A percentile compares a stretch with the other conserved stretches of the same genome.
phyloP scores from a whole-genome alignment of 2,329 filamentous ascomycete species.

The Verticillium isaacii region DNA sequence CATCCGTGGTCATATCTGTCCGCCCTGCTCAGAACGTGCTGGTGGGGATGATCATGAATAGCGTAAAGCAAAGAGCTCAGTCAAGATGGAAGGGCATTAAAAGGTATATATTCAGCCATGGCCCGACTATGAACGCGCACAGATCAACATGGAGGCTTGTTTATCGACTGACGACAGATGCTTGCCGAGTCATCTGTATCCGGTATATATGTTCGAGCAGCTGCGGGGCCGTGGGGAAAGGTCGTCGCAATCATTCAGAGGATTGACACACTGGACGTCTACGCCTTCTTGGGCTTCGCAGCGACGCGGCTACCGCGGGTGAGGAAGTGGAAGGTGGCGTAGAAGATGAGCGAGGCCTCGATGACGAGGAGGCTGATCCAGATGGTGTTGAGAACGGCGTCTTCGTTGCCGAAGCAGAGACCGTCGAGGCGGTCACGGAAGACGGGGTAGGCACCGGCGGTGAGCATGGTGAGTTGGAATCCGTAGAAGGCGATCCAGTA shows the following conservation, averaged over 20 bases:
- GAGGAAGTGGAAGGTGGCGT: conserved; percentile 22
- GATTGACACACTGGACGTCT: not conserved
- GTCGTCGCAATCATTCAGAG: not conserved
- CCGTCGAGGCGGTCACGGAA: conserved; percentile 19
- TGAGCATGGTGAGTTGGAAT: conserved; percentile 13
- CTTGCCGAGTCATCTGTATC: not conserved
- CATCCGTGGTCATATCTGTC: no score
- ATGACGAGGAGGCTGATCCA: conserved; percentile 42
- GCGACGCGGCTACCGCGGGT: not conserved
- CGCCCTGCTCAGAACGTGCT: no score
- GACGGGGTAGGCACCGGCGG: conserved; percentile 16
- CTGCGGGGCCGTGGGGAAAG: not conserved
- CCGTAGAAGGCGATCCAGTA: conserved; percentile 18
- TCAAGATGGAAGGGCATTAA: no score
- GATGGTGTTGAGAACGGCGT: conserved; percentile 37
- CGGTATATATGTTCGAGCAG: not conserved
- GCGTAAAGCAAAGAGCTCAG: no score
- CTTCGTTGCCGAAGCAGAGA: conserved; percentile 25
- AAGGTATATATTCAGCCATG: no score
- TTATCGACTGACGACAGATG: no score
- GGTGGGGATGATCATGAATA: no score
- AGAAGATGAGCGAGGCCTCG: conserved; percentile 38
- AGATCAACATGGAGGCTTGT: no score
- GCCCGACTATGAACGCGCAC: no score
- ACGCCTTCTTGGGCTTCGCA: not conserved